Conservation (phyloP, 331 rosid species). For the Pyrus hybrid region DNA sequence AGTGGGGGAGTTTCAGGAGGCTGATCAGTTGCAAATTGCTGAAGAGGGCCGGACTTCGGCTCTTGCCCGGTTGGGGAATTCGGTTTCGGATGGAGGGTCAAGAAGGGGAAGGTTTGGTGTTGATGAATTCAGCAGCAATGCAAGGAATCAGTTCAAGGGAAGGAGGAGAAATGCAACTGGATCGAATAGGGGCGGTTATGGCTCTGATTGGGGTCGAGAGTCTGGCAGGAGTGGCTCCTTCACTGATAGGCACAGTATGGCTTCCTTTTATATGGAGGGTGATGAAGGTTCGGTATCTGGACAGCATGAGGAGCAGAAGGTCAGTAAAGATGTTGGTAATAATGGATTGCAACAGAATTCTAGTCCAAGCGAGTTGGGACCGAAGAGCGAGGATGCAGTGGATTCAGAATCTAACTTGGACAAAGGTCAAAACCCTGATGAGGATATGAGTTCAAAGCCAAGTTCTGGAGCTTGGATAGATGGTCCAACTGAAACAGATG, state of each 20-base stretch:
- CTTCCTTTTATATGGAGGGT: conserved; percentile 32
- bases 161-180: conserved; percentile 38
- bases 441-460: conserved; percentile 28
- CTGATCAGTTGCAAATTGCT: conserved; percentile 19
- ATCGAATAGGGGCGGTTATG: conserved; percentile 18
- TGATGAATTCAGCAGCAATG: conserved; percentile 41
- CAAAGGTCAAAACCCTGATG: conserved; percentile 30
- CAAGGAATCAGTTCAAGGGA: conserved; percentile 28
- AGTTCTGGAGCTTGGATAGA: conserved; percentile 32
- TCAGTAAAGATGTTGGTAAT: conserved; percentile 19
- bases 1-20: conserved; percentile 25
- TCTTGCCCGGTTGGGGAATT: conserved; percentile 55
- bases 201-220: conserved; percentile 62
- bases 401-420: conserved; percentile 30
- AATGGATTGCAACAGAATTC: conserved; percentile 25
- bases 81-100: conserved; percentile 22
- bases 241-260: conserved; percentile 42
- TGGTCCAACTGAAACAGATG: conserved; percentile 12
- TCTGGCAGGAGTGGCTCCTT: conserved; percentile 54
- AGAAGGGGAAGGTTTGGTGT: conserved; percentile 48
- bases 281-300: conserved; percentile 32
- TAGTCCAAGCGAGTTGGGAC: conserved; percentile 20
- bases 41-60: conserved; percentile 61
- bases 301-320: conserved; percentile 34
- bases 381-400: conserved; percentile 30